Evolutionary conservation across 768 basidiomycete genomes (phyloP).

Genomic region (Boletales sp.): DNA sequence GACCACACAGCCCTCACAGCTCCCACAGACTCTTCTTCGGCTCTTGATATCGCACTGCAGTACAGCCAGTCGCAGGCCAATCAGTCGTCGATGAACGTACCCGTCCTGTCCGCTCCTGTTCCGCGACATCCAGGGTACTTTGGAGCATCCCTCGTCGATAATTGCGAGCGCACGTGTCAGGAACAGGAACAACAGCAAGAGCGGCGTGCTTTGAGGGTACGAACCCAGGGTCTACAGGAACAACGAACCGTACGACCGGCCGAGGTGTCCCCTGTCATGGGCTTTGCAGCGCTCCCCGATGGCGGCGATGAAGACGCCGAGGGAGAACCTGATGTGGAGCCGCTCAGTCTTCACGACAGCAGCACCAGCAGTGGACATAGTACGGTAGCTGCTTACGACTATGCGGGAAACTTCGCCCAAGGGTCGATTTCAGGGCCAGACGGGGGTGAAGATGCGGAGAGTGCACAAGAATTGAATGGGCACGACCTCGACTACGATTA

Average conservation of each 20-base stretch:
- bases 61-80: constrained; percentile 18
- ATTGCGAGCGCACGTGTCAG: constrained; percentile 36
- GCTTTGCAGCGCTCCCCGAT: constrained; percentile 26
- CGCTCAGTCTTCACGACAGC: constrained; percentile 25
- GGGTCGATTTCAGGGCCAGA: constrained; percentile 22
- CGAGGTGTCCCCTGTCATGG: constrained; percentile 31
- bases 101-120: constrained; percentile 29
- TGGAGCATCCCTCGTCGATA: constrained; percentile 27
- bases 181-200: constrained; percentile 36
- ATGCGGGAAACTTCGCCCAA: constrained; percentile 13
- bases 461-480: constrained; percentile 18
- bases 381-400: constrained; percentile 26
- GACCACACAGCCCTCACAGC: constrained; percentile 11
- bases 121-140: constrained; percentile 33
- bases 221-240: constrained; percentile 31
- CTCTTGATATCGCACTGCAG: constrained; percentile 25
- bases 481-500: constrained; percentile 30
- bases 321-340: constrained; percentile 29
- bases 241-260: constrained; percentile 32
- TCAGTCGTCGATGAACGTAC: constrained; percentile 19
- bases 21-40: constrained; percentile 15
- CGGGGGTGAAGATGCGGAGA: constrained; percentile 27
- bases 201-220: constrained; percentile 27
- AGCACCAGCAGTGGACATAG: constrained; percentile 23
- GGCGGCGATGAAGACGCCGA: constrained; percentile 36